Percentiles rank a stretch among this genome's conserved stretches.
Conservation (phyloP, 176 grass and related monocot species). For the Rhynchospora tenuis region DNA sequence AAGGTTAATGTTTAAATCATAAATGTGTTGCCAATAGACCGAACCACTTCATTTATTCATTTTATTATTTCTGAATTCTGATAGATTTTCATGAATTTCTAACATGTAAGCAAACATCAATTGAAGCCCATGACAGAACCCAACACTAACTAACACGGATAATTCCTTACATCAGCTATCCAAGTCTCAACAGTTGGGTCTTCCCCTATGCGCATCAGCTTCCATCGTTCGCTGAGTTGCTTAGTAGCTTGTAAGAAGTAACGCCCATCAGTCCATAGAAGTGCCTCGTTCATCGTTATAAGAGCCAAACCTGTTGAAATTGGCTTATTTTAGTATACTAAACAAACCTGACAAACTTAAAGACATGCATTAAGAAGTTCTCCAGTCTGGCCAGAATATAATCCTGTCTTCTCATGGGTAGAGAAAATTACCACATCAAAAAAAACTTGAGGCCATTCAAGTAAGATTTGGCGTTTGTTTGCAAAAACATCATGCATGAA, state of each 20-base stretch:
- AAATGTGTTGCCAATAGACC: background rate
- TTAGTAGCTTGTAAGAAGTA: slow-evolving; percentile 91
- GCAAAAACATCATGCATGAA: background rate
- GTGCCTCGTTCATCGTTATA: slow-evolving; percentile 80
- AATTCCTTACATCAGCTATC: slow-evolving; percentile 65
- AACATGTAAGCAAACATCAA: background rate
- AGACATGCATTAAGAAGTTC: background rate
- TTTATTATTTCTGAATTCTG: background rate
- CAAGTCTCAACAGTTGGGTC: slow-evolving; percentile 70
- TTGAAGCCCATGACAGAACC: background rate
- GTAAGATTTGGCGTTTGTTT: background rate
- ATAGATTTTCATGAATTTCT: background rate
- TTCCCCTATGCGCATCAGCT: slow-evolving; percentile 95
- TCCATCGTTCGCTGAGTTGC: slow-evolving; percentile 67
- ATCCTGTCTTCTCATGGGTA: background rate
- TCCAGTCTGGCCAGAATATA: background rate
- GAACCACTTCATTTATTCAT: background rate
- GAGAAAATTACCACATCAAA: background rate
- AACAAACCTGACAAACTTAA: background rate
- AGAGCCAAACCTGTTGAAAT: slow-evolving; percentile 75
- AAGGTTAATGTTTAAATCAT: background rate
- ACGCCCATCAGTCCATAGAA: slow-evolving; percentile 92
- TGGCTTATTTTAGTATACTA: slow-evolving; percentile 6
- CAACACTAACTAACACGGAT: background rate
- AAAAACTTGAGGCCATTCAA: background rate